These are phyloP conservation scores for Aspergillus sp. DNA, from an alignment of 2,329 filamentous ascomycete genomes.

Conservation along the genomic window DNA sequence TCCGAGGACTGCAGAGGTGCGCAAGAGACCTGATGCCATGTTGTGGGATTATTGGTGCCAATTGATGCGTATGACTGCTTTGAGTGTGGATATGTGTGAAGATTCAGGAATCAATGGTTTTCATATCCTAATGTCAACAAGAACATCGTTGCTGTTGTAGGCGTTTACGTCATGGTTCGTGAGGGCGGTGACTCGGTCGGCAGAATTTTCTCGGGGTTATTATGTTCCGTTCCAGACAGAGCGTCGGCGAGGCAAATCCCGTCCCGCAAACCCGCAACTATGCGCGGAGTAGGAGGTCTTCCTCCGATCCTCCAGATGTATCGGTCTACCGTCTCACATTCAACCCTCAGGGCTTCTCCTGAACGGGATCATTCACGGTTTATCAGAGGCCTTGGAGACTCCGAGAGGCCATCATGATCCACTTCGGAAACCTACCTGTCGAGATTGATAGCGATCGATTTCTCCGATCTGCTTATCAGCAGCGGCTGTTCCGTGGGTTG, in stretches of 20 bases:
- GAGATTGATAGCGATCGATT: constrained; percentile 5
- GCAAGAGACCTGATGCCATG: constrained; percentile 32
- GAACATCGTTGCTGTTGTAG: not conserved
- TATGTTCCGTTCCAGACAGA: not conserved
- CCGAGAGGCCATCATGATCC: not conserved
- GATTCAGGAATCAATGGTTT: not conserved
- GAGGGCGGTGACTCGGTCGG: constrained; percentile 1
- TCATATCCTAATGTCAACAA: constrained; percentile 1
- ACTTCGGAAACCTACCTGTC: not conserved
- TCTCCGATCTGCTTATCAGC: not conserved
- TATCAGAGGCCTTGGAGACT: not conserved
- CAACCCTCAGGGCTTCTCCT: not conserved
- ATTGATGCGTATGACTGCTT: constrained; percentile 11
- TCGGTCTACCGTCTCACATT: not conserved
- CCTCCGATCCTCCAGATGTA: not conserved
- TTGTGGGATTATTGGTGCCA: constrained; percentile 9
- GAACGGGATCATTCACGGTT: not conserved
- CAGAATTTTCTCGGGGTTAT: not conserved
- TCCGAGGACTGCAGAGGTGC: constrained; percentile 36
- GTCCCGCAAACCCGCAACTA: too few species aligned
- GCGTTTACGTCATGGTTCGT: constrained; percentile 9
- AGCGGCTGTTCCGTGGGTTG: not conserved
- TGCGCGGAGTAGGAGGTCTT: not conserved
- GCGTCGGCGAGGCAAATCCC: not conserved
- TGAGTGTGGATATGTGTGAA: not conserved